Conservation (phyloP, 2,329 filamentous ascomycete genomes). For the Penicillium sp. region DNA sequence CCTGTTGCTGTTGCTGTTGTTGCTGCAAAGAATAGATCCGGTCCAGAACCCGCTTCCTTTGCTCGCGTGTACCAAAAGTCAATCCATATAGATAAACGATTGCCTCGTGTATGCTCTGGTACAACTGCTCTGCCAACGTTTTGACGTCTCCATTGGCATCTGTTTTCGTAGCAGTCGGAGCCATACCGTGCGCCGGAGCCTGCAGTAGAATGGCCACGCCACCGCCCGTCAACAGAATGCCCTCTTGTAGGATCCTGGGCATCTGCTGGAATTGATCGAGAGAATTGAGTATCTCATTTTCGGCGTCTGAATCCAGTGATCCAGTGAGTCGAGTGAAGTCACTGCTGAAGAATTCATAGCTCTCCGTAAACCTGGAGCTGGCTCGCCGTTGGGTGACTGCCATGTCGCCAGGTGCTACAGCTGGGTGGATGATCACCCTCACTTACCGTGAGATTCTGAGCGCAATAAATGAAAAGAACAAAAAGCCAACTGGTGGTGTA, state of each 20-base stretch:
- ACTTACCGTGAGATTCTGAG: not conserved
- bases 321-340: constrained; percentile 11
- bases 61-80: constrained; percentile 28
- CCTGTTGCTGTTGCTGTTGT: constrained; percentile 13
- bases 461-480: not conserved
- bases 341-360: constrained; percentile 12
- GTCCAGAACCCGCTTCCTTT: constrained; percentile 27
- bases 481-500: not conserved
- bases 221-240: constrained; percentile 32
- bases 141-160: not conserved
- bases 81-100: constrained; percentile 33
- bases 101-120: constrained; percentile 27
- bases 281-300: constrained; percentile 22
- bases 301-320: constrained; percentile 7
- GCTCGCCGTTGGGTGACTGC: constrained; percentile 2
- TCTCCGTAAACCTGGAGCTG: constrained; percentile 14
- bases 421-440: not conserved
- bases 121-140: constrained; percentile 24
- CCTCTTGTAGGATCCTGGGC: constrained; percentile 33
- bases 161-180: constrained; percentile 16
- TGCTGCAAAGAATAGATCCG: constrained; percentile 17
- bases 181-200: constrained; percentile 28
- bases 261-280: constrained; percentile 32
- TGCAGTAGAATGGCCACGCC: constrained; percentile 32
- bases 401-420: not conserved